Conservation (phyloP, 129 eudicot genomes). For the Artemisia argyi region DNA sequence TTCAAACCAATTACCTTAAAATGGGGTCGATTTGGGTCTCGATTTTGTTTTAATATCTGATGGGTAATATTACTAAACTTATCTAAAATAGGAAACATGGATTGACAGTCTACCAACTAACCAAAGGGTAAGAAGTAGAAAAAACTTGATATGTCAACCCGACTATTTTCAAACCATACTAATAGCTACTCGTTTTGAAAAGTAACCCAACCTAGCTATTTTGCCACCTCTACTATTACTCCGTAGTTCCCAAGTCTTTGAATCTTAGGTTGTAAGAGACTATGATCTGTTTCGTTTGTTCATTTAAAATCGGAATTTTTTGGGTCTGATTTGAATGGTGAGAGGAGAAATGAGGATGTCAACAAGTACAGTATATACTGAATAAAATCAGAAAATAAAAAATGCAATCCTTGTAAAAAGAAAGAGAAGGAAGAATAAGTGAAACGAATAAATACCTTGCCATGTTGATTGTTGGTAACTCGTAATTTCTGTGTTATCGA, state of each 20-base stretch:
- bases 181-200: too few species aligned
- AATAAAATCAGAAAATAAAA: too few species aligned
- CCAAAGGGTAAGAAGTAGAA: background rate
- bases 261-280: too few species aligned
- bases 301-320: background rate
- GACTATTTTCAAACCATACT: background rate
- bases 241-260: too few species aligned
- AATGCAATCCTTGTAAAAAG: background rate
- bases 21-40: too few species aligned
- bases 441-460: constrained; percentile 69
- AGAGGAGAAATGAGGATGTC: background rate
- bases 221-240: background rate
- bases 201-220: background rate
- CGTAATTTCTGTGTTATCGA: constrained; percentile 72
- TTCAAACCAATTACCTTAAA: background rate
- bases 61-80: too few species aligned
- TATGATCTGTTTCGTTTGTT: background rate
- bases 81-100: too few species aligned
- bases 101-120: too few species aligned
- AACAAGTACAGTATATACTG: too few species aligned
- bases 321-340: background rate
- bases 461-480: constrained; percentile 91
- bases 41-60: too few species aligned
- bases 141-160: background rate
- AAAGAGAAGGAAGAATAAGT: background rate